These are phyloP conservation scores for Amphicarpaea edgeworthii DNA, from an alignment of 306 rosid genomes.

Conservation along the genomic window DNA sequence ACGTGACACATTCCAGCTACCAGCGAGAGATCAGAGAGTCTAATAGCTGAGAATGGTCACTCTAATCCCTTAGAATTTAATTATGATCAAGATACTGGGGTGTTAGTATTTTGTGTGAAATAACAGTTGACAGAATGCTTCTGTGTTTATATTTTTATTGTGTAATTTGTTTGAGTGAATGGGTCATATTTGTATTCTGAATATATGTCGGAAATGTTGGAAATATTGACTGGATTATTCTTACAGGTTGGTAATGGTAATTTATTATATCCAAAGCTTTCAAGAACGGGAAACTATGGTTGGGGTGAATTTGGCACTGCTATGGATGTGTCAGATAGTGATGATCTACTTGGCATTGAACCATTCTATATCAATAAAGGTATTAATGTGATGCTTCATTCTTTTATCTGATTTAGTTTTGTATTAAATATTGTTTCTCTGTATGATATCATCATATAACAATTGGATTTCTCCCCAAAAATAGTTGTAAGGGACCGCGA, in stretches of 20 bases:
- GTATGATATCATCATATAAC: slow-evolving; percentile 16
- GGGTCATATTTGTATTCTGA: neutral
- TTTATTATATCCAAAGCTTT: slow-evolving; percentile 64
- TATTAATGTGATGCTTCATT: slow-evolving; percentile 28
- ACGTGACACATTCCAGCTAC: neutral
- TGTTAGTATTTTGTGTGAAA: too few species aligned
- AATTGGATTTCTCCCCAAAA: neutral
- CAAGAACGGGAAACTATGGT: slow-evolving; percentile 68
- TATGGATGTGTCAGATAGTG: slow-evolving; percentile 45
- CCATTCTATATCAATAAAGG: slow-evolving; percentile 89
- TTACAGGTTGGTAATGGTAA: slow-evolving; percentile 58
- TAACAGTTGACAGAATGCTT: neutral
- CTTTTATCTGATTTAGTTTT: neutral
- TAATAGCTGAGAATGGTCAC: neutral
- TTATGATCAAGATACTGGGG: neutral
- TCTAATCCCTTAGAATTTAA: neutral
- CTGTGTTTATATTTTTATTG: neutral
- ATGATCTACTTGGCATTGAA: slow-evolving; percentile 67
- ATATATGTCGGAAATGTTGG: neutral
- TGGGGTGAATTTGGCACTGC: slow-evolving; percentile 68
- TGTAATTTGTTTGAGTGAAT: slow-evolving; percentile 1
- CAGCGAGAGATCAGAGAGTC: neutral
- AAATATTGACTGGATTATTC: slow-evolving; percentile 32
- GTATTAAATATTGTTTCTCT: neutral
- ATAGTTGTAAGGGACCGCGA: neutral